Base-by-base conservation (phyloP, 441 rosid genomes). In the Bocquillonia castaneifolia region DNA sequence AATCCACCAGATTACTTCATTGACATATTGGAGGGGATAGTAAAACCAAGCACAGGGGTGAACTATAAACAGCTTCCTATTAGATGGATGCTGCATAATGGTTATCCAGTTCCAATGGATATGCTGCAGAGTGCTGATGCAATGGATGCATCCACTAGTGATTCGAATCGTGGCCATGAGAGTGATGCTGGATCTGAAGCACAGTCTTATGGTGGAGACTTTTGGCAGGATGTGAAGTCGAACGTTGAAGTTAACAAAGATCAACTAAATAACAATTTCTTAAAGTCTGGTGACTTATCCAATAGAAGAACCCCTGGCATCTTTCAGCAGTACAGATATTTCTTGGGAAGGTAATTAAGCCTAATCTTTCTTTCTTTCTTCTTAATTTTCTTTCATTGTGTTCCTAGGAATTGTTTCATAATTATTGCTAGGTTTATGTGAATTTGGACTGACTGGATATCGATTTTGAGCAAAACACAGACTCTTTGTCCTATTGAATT, bases 1-100 rank as follows among this genome's bases (percentile, higher is more conserved):
- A 94, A 88, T 72, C 99, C 99, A 56, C 99, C 98, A 7, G 98
- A 94, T 81, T 88, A 94, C 83, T 92, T 81, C 85, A 92, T 92
- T 56, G 99, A 94, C 78, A 85, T 94, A 73, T 75, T 94, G 78
- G 99, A 94, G 73, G 99, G 99, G 63, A 88, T 94, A 54, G 61
- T 83, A 64, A 94, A 92, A 78, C 87, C 85, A 52, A 79, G 76
- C 73, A 58, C 85, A 17, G 94, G 86, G 13, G 86, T 87, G 63
- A 83, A 79, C 69, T 76, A 72, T 28, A 85, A 88, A 63, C 91
- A 94, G 77, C 89, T 94, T 69, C 98, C 98, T 0, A 85, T 86
- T 31, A 83, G 96, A 62, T 94, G 99, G 99, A 94, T 94, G 97
- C 93, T 91, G 72, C 99, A 94, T 34, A 94, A 94, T 73, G 87